phyloP scores from a whole-genome alignment of 805 yeast genomes.

The Starmerella floris region DNA sequence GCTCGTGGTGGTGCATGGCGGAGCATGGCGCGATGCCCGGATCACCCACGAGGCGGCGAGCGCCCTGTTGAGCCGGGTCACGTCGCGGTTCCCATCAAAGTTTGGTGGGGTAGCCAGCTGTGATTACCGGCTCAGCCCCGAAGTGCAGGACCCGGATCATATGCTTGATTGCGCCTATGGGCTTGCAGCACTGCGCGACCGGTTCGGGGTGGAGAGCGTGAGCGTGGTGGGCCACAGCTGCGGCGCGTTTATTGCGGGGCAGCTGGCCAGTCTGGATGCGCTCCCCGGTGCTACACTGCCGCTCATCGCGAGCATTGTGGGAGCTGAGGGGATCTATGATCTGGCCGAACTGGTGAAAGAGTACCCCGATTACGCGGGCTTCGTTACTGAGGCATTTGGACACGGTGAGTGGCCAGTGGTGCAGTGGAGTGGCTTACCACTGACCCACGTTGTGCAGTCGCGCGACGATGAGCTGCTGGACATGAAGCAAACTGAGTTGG shows the following conservation, averaged over 20 bases:
- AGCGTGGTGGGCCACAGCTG: constrained; percentile 62
- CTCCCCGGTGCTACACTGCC: background rate
- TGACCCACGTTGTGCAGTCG: constrained; percentile 37
- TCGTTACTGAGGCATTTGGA: constrained; percentile 48
- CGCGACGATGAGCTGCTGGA: constrained; percentile 52
- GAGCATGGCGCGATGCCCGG: constrained; percentile 69
- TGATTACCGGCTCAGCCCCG: constrained; percentile 59
- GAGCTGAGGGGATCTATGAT: constrained; percentile 60
- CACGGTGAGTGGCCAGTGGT: constrained; percentile 24
- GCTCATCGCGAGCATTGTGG: constrained; percentile 7
- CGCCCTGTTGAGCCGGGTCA: background rate
- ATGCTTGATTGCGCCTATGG: constrained; percentile 42
- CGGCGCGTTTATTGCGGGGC: constrained; percentile 57
- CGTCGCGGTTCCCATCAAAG: constrained; percentile 22
- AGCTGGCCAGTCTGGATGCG: constrained; percentile 21
- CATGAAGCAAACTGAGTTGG: constrained; percentile 33
- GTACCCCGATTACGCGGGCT: constrained; percentile 44
- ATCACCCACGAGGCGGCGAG: constrained; percentile 47
- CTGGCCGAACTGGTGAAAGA: constrained; percentile 39
- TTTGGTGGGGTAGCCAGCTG: constrained; percentile 29
- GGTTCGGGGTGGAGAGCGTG: constrained; percentile 23
- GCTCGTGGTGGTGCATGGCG: constrained; percentile 64
- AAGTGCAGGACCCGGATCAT: constrained; percentile 48
- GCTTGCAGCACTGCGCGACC: constrained; percentile 23
- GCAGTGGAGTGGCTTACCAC: constrained; percentile 2